phyloP scores from a whole-genome alignment of 225 moss, liverwort and hornwort genomes.

The Takakia lepidozioides region DNA sequence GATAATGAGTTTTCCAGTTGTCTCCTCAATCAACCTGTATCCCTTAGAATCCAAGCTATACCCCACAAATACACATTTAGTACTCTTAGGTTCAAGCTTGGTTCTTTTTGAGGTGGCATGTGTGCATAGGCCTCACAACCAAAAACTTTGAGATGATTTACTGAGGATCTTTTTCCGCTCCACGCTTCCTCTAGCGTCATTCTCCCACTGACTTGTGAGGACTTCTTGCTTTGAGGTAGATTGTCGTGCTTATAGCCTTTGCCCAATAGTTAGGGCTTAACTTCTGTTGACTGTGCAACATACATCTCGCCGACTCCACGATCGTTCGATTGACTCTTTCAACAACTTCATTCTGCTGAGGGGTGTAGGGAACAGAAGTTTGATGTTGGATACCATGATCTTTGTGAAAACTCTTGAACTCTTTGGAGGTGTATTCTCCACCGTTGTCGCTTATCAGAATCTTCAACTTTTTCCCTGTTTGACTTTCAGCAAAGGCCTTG shows the following conservation, averaged over 20 bases:
- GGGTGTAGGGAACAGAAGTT: not conserved
- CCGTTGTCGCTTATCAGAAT: too few relatives aligned
- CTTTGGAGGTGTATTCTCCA: not conserved
- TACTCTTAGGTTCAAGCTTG: slow-evolving; percentile 1
- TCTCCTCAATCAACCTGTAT: not conserved
- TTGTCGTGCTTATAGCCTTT: not conserved
- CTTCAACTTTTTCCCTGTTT: too few relatives aligned
- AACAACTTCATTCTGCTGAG: not conserved
- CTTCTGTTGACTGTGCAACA: not conserved
- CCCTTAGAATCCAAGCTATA: slow-evolving; percentile 1
- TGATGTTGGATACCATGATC: not conserved
- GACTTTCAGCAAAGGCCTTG: too few relatives aligned
- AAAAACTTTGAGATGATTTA: not conserved
- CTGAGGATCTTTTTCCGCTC: not conserved
- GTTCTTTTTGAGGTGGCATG: not conserved
- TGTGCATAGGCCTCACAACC: not conserved
- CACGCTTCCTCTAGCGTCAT: not conserved
- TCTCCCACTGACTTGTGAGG: not conserved
- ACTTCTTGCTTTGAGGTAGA: not conserved
- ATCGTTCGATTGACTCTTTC: not conserved
- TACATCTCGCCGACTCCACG: not conserved
- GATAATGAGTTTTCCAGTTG: not conserved
- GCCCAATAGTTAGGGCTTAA: not conserved
- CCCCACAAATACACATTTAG: slow-evolving; percentile 1
- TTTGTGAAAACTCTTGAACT: not conserved